Evolutionary conservation across 495 filamentous ascomycete species (phyloP).

Genomic region (Neurospora pannonica): DNA sequence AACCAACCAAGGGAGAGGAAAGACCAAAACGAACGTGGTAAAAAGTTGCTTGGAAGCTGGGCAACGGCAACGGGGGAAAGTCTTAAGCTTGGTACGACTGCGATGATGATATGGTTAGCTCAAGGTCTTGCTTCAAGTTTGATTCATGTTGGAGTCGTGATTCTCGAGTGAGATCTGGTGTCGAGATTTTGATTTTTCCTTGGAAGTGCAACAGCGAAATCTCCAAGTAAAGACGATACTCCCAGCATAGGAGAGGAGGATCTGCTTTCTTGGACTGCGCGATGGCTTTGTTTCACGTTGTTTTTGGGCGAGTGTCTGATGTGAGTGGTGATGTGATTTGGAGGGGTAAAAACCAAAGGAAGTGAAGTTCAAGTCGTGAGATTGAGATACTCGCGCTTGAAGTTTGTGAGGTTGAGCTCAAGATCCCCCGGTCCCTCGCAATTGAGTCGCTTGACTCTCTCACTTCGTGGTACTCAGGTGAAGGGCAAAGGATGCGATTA

Average conservation of each 20-base stretch:
- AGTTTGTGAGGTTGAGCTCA: not conserved
- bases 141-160: not conserved
- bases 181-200: not conserved
- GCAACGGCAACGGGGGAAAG: not conserved
- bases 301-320: not conserved
- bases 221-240: not conserved
- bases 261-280: not conserved
- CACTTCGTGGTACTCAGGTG: not conserved
- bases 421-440: not conserved
- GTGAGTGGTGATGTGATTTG: not conserved
- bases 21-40: too few relatives aligned
- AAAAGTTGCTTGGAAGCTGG: not conserved
- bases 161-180: not conserved
- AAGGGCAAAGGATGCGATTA: not conserved
- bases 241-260: not conserved
- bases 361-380: not conserved
- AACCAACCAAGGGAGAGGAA: not conserved
- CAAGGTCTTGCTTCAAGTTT: not conserved
- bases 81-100: not conserved
- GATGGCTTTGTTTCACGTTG: not conserved
- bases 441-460: not conserved
- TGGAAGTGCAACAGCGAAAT: not conserved
- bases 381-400: not conserved
- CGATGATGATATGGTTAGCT: not conserved
- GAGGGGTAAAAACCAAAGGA: not conserved